phyloP scores from a whole-genome alignment of 2,329 filamentous ascomycete species.

The Ambrosiella xylebori region DNA sequence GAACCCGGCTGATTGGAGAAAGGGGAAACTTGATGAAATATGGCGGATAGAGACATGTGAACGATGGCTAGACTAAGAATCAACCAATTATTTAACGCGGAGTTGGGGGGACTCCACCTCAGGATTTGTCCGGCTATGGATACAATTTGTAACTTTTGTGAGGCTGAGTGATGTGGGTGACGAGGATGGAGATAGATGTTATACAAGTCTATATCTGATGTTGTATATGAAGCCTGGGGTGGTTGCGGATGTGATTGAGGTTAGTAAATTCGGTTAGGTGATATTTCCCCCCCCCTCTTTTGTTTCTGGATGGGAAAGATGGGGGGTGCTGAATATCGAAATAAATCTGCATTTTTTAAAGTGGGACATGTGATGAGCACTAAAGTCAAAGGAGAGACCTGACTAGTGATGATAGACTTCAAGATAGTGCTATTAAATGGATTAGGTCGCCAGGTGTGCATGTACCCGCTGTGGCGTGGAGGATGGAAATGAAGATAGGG shows the following conservation, averaged over 20 bases:
- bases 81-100: neutral
- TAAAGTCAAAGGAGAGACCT: too few species aligned
- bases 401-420: too few species aligned
- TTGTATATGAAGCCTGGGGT: too few species aligned
- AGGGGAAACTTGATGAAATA: neutral
- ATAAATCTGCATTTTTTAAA: too few species aligned
- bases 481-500: neutral
- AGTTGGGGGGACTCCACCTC: neutral
- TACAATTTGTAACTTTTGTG: neutral
- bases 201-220: too few species aligned
- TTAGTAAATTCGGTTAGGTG: neutral
- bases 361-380: too few species aligned
- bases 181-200: neutral
- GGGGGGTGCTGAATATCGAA: neutral
- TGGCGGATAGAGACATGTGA: neutral
- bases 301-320: neutral
- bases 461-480: neutral
- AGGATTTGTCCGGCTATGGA: neutral
- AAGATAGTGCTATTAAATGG: neutral
- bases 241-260: neutral
- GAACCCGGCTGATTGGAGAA: too few species aligned
- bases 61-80: too few species aligned
- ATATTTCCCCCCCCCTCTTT: neutral
- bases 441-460: neutral
- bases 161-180: neutral